Percentiles rank a stretch among this genome's conserved stretches.
phyloP scores from a whole-genome alignment of 1,284 basidiomycete genomes.

The Ceratobasidium sp. region DNA sequence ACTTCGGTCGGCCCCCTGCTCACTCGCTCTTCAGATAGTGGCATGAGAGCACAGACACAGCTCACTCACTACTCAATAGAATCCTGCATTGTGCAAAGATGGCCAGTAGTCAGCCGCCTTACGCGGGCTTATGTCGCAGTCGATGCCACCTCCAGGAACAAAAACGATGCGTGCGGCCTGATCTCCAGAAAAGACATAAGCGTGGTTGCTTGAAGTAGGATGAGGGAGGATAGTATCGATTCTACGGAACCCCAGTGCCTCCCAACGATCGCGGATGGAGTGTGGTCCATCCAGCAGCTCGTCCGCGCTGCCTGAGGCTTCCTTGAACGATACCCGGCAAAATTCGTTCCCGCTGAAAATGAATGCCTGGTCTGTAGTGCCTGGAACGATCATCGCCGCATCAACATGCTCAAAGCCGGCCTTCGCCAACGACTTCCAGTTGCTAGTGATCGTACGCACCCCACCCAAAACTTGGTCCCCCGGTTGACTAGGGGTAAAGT shows the following conservation, averaged over 20 bases:
- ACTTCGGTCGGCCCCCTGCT: too few species aligned
- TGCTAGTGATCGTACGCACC: background rate
- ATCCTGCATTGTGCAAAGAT: constrained; percentile 11
- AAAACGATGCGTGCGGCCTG: background rate
- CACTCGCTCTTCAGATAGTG: too few species aligned
- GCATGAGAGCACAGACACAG: too few species aligned
- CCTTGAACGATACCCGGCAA: constrained; percentile 14
- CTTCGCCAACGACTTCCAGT: background rate
- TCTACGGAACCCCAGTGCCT: background rate
- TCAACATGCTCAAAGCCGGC: constrained; percentile 24
- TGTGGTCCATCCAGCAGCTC: constrained; percentile 34
- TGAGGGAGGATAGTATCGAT: constrained; percentile 15
- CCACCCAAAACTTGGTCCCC: background rate
- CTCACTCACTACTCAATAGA: constrained; percentile 7
- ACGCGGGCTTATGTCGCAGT: background rate
- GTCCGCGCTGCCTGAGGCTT: background rate
- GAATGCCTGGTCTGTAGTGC: constrained; percentile 11
- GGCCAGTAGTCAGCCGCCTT: background rate
- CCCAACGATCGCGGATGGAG: constrained; percentile 4
- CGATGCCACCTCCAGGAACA: background rate
- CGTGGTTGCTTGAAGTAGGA: background rate
- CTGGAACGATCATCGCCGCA: constrained; percentile 26
- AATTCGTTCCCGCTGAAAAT: constrained; percentile 4
- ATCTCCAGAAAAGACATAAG: constrained; percentile 8
- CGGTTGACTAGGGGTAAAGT: constrained; percentile 1